Evolutionary conservation across 768 basidiomycete species (phyloP), one percentile per base, ranked within the genome.

Genomic region (Trametes maxima): DNA sequence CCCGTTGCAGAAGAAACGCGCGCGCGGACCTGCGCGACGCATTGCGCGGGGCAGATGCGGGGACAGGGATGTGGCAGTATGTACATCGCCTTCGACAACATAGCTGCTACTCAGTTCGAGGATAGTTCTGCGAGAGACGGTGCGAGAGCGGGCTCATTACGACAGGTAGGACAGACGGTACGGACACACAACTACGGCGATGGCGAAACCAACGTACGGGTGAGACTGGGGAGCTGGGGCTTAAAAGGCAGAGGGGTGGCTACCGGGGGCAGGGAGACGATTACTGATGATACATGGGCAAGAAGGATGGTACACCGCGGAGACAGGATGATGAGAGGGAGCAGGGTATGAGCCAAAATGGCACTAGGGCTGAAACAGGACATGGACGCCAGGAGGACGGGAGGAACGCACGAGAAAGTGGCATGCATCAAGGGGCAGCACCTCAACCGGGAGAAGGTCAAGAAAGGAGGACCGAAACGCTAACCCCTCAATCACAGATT

Each of bases 401-500:
- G 42, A 50, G 24, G 53, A 53, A 37, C 2, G 33, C 16, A 40
- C 35, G 17, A 21, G 24, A 25, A 17, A 39, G 37, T 22, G 17
- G 51, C 37, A 28, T 42, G 52, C 35, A 37, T 42, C 53, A 35
- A 35, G 45, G 35, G 35, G 40, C 54, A 54, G 51, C 44, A 43
- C 45, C 33, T 55, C 52, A 56, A 56, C 62, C 37, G 33, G 36
- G 57, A 40, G 53, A 21, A 24, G 48, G 19, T 22, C 25, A 25
- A 13, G 45, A 21, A 43, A 35, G 21, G 36, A 25, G 25, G 25
- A 28, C 40, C 37, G 52, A 52, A 40, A 47, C 42, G 45, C 35
- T 8, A 16, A 14, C 54, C 48, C 12, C 7, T 1, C 13, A 19
- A 56, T 66, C 65, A 94, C 59, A 94, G 83, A 57, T 78, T 81